These are phyloP conservation scores for Mesotaenium endlicherianum DNA, from an alignment of 139 green algal genomes.

Conservation along the genomic window DNA sequence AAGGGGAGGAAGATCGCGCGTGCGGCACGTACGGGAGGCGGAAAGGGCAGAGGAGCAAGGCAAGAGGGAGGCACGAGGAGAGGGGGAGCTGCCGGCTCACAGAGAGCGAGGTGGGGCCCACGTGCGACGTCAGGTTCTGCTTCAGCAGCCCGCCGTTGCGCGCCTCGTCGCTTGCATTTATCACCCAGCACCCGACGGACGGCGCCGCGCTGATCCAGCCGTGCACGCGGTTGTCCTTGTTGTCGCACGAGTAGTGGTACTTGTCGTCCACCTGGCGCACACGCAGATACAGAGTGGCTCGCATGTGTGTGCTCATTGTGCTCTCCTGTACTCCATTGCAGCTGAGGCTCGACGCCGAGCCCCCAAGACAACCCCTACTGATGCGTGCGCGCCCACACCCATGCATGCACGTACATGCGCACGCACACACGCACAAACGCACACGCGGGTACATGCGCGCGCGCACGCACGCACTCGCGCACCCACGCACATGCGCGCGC, in stretches of 20 bases:
- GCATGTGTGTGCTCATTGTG: too few species aligned
- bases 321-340: too few species aligned
- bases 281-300: too few species aligned
- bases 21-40: neutral
- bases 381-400: too few species aligned
- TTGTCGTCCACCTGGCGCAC: slow-evolving; percentile 1
- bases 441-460: neutral
- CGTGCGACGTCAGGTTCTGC: slow-evolving; percentile 4
- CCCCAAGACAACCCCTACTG: too few species aligned
- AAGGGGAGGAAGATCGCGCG: neutral
- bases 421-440: neutral
- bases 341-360: too few species aligned
- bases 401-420: too few species aligned
- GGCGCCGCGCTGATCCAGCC: slow-evolving; percentile 3
- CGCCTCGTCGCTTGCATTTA: neutral
- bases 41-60: neutral
- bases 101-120: neutral
- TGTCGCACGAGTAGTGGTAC: slow-evolving; percentile 16
- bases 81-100: neutral
- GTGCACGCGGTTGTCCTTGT: slow-evolving; percentile 3
- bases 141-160: neutral
- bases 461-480: neutral
- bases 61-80: neutral
- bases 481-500: neutral
- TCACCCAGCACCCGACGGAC: slow-evolving; percentile 2